These are phyloP conservation scores for Hyphochytrium catenoides DNA, from an alignment of 352 stramenopile genomes.

Conservation along the genomic window DNA sequence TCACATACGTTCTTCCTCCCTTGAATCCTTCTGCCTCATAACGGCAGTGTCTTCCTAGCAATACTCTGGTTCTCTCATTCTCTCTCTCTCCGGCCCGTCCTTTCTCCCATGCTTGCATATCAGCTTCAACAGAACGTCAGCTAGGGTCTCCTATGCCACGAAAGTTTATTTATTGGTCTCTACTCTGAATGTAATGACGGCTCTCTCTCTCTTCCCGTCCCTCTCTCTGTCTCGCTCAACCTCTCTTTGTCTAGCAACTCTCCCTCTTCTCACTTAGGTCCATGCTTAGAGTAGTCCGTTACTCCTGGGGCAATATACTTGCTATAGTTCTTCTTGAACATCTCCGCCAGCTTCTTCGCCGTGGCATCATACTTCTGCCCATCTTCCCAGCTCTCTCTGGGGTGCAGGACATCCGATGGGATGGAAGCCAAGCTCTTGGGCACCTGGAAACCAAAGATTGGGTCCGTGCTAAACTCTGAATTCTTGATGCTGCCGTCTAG, in stretches of 20 bases:
- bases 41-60: too few species aligned
- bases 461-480: conserved; percentile 46
- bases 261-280: conserved; percentile 31
- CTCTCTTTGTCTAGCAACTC: not conserved
- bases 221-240: too few species aligned
- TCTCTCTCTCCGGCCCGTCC: too few species aligned
- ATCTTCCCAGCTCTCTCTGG: conserved; percentile 75
- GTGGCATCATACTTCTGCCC: conserved; percentile 68
- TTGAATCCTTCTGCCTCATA: too few species aligned
- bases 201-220: too few species aligned
- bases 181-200: too few species aligned
- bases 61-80: too few species aligned
- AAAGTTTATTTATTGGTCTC: too few species aligned
- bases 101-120: too few species aligned
- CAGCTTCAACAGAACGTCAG: too few species aligned
- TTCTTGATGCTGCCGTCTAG: conserved; percentile 84
- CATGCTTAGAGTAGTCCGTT: conserved; percentile 87
- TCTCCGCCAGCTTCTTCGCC: conserved; percentile 72
- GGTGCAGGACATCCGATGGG: conserved; percentile 62
- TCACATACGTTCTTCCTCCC: too few species aligned
- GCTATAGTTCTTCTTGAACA: conserved; percentile 91
- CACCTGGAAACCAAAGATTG: conserved; percentile 82
- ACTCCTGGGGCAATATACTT: conserved; percentile 80
- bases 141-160: too few species aligned
- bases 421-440: conserved; percentile 64